phyloP scores from a whole-genome alignment of 2,329 filamentous ascomycete species.

The Hypoxylon sp. region DNA sequence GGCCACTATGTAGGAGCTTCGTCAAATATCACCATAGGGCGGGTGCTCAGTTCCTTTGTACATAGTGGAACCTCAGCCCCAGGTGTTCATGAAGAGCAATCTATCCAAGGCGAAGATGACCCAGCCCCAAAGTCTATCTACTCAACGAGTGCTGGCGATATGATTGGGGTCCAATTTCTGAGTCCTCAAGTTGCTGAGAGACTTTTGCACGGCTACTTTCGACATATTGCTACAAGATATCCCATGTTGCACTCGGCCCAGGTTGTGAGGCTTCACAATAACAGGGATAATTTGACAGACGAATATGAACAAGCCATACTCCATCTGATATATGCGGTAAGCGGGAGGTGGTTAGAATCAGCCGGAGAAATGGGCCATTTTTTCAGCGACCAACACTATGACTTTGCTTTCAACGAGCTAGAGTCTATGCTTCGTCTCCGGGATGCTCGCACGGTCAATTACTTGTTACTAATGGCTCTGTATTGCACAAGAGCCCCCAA shows the following conservation, averaged over 20 bases:
- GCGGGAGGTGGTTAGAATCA: slow-evolving; percentile 54
- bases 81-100: slow-evolving; percentile 38
- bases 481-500: slow-evolving; percentile 54
- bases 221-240: slow-evolving; percentile 53
- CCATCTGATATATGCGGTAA: slow-evolving; percentile 52
- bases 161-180: slow-evolving; percentile 50
- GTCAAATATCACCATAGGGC: slow-evolving; percentile 54
- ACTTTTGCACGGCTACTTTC: slow-evolving; percentile 52
- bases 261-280: slow-evolving; percentile 50
- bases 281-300: slow-evolving; percentile 49
- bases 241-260: slow-evolving; percentile 49
- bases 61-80: slow-evolving; percentile 45
- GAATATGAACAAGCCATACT: slow-evolving; percentile 51
- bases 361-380: slow-evolving; percentile 53
- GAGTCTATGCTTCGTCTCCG: slow-evolving; percentile 50
- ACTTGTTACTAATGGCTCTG: slow-evolving; percentile 52
- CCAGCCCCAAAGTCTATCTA: slow-evolving; percentile 53
- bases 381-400: slow-evolving; percentile 53
- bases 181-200: slow-evolving; percentile 49
- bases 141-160: slow-evolving; percentile 45
- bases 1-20: slow-evolving; percentile 53
- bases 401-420: slow-evolving; percentile 51
- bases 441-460: slow-evolving; percentile 51
- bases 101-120: slow-evolving; percentile 45
- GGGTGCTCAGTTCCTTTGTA: slow-evolving; percentile 53